Base-by-base conservation (phyloP, 2,329 filamentous ascomycete species). In the Aspergillus felis region DNA sequence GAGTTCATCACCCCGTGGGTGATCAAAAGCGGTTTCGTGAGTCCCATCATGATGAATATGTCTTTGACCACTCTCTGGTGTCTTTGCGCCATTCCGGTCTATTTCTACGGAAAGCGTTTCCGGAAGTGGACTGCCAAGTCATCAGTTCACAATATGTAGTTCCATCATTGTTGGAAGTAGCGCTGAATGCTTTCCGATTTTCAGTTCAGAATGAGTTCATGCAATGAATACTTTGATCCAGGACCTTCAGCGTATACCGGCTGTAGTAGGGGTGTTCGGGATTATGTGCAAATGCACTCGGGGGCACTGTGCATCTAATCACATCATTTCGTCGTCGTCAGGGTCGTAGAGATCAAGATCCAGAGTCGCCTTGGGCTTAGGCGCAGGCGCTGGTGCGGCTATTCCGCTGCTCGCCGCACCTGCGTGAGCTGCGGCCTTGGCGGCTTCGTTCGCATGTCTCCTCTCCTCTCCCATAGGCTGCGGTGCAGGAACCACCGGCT, bases 21-120 rank as follows among this genome's bases (percentile, higher is more conserved):
- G 12, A 72, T 73, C 24, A 68, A 78, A 61, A 68, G 57, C 42
- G 82, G 83, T 32, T 84, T 82, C 63, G 76, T 86, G 20, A 71
- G 76, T 4, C 83, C 82, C 0, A 84, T 86, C 64, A 85, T 87
- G 83, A 79, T 81, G 24, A 86, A 87, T 61, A 82, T 82, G 68
- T 72, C 71, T 4, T 66, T 87, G 57, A 76, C 80, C 9, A 73
- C 79, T 5, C 59, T 86, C 17, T 86, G 79, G 75, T 84, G 81
- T 65, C 67, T 77, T 5, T 82, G 79, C 64, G 82, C 79, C 0
- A 74, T 85, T 48, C 64, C 83, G 12, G 84, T 86, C 66, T 87
- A 82, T 69, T 81, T 76, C 66, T 81, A 76, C 57, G 84, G 84
- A 2, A 87, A 87, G 78, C 81, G 71, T 1, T 81, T 85, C 63